Base-by-base conservation (phyloP, 495 filamentous ascomycete species). In the Penicillium silybi region DNA sequence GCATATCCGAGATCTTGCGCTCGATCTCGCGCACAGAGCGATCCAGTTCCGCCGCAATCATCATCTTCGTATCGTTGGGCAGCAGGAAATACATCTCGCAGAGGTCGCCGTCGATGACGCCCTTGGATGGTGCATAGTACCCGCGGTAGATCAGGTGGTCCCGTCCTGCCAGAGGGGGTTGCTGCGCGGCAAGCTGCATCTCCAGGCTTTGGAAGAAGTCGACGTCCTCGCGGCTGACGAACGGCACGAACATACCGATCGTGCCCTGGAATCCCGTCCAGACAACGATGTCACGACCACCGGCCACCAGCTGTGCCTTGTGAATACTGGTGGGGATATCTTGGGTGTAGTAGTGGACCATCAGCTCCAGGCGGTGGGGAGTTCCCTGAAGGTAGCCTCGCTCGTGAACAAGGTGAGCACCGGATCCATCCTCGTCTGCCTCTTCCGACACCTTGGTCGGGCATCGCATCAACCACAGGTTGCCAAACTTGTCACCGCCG, bases 121-220 rank as follows among this genome's bases (percentile, higher is more conserved):
- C 90, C 78, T 99, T 99, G 13, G 93, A 89, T 1, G 95, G 95
- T n/a, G 87, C 89, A 65, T 99, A 97, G 65, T 97, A 99, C 41
- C 90, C 83, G 47, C 95, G 79, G 62, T 96, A 99, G 41, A 96
- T 92, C 25, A 98, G 69, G 69, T 98, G 93, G 66, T 97, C 95
- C 51, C 95, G 81, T 25, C 95, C 93, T 9, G 90, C 89, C 19
- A 96, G 76, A 11, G 91, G 89, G 18, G 91, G 80, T 56, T 96
- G 87, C 56, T 96, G 90, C 16, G 75, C 79, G 42, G 90, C 80
- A 71, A 99, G 73, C 54, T 93, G 86, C 59, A 85, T 85, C 68
- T 97, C 93, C 26, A 97, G 76, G 34, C 83, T 90, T 66, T 96
- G 90, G 78, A 99, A 97, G 69, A 97, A 96, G 71, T 97, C 92